Conservation (phyloP, 306 rosid genomes). For the Arachis hypogaea region DNA sequence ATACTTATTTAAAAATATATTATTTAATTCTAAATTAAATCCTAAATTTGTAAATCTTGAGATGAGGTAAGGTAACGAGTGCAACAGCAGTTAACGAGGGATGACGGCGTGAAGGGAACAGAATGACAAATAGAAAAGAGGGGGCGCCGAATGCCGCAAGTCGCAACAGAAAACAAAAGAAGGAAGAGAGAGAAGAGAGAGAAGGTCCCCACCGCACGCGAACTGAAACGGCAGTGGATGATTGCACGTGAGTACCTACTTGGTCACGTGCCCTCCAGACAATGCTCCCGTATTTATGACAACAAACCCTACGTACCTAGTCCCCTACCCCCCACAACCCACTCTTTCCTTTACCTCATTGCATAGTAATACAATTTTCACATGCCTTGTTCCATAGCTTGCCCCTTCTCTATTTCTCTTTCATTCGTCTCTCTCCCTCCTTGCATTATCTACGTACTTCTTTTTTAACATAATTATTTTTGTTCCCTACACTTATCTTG, state of each 20-base stretch:
- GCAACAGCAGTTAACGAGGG: conserved; percentile 31
- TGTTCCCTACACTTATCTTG: too few relatives aligned
- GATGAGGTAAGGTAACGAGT: neutral
- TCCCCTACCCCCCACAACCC: neutral
- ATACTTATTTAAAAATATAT: too few relatives aligned
- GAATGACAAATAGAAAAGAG: conserved; percentile 4
- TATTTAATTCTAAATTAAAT: too few relatives aligned
- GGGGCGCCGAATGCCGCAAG: conserved; percentile 24
- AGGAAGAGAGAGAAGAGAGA: neutral
- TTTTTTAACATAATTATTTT: too few relatives aligned
- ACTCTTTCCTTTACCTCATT: neutral
- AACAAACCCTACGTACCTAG: neutral
- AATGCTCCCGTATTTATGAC: conserved; percentile 33
- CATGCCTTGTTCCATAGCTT: neutral
- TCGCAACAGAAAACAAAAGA: conserved; percentile 5
- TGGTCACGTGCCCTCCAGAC: conserved; percentile 58
- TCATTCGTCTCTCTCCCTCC: too few relatives aligned
- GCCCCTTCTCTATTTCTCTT: too few relatives aligned
- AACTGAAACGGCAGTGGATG: conserved; percentile 55
- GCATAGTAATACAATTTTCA: neutral
- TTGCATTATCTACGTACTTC: too few relatives aligned
- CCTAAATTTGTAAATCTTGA: neutral
- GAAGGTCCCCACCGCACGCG: conserved; percentile 78
- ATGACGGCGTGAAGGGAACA: conserved; percentile 41
- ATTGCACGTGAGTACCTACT: conserved; percentile 53